Evolutionary conservation across 257 asterid species (phyloP).

Genomic region (Nemophila menziesii): DNA sequence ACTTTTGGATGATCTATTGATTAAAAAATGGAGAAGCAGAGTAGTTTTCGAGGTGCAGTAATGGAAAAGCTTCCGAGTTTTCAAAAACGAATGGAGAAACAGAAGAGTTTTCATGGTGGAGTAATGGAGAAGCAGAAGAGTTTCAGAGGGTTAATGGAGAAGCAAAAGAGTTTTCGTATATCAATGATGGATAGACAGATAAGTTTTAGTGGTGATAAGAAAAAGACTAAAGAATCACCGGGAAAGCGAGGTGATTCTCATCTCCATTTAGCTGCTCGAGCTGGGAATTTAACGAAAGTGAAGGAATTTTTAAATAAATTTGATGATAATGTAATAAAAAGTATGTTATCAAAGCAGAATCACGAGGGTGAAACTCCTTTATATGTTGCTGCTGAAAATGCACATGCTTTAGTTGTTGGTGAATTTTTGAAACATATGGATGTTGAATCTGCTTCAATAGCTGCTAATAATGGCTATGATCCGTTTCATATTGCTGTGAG

Average conservation of each 20-base stretch:
- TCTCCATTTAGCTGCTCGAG: slow-evolving; percentile 80
- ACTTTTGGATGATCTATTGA: slow-evolving; percentile 1
- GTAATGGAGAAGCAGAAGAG: slow-evolving; percentile 80
- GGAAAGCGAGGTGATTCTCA: slow-evolving; percentile 85
- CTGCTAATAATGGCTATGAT: slow-evolving; percentile 77
- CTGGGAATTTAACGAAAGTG: slow-evolving; percentile 69
- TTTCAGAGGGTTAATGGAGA: slow-evolving; percentile 81
- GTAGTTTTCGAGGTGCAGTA: slow-evolving; percentile 14
- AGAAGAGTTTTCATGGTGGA: slow-evolving; percentile 49
- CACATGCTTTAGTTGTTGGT: slow-evolving; percentile 51
- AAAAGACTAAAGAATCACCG: slow-evolving; percentile 70
- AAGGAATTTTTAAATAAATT: slow-evolving; percentile 54
- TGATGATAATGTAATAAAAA: slow-evolving; percentile 34
- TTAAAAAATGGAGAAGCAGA: slow-evolving; percentile 18
- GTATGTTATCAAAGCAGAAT: slow-evolving; percentile 62
- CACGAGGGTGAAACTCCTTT: slow-evolving; percentile 91
- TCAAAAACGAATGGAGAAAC: slow-evolving; percentile 44
- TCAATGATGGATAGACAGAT: slow-evolving; percentile 76
- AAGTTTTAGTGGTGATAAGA: slow-evolving; percentile 76
- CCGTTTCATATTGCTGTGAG: slow-evolving; percentile 88
- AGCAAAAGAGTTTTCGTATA: slow-evolving; percentile 86
- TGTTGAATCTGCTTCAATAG: slow-evolving; percentile 55
- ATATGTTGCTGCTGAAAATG: slow-evolving; percentile 89
- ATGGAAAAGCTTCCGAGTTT: slow-evolving; percentile 67
- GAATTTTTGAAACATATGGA: slow-evolving; percentile 71